Conservation (phyloP, 352 stramenopile genomes). For the Phytophthora podocarpi region DNA sequence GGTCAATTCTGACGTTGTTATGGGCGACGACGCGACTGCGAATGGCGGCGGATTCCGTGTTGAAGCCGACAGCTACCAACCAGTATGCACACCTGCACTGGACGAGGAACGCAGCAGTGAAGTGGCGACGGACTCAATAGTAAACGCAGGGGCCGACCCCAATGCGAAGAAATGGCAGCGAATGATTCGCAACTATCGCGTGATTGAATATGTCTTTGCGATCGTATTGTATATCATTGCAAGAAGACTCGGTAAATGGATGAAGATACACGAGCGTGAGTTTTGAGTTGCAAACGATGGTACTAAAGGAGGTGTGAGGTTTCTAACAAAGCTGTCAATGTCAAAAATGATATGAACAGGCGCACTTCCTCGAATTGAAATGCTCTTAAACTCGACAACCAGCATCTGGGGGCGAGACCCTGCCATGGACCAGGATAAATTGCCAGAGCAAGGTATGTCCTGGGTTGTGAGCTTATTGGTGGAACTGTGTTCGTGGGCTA, state of each 20-base stretch:
- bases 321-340: too few relatives aligned
- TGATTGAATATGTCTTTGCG: conserved; percentile 38
- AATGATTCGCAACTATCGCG: conserved; percentile 26
- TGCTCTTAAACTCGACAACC: conserved; percentile 48
- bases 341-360: too few relatives aligned
- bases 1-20: conserved; percentile 11
- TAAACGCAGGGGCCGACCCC: background rate
- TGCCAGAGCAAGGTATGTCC: conserved; percentile 53
- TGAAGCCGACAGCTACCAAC: conserved; percentile 16
- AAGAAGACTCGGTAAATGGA: conserved; percentile 25
- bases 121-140: background rate
- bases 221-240: conserved; percentile 35
- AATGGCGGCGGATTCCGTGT: conserved; percentile 1
- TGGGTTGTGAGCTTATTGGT: too few relatives aligned
- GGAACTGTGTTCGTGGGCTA: too few relatives aligned
- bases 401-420: conserved; percentile 55
- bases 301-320: too few relatives aligned
- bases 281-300: background rate
- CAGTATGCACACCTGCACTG: conserved; percentile 11
- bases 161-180: conserved; percentile 17
- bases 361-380: conserved; percentile 54
- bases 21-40: conserved; percentile 7
- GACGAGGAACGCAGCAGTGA: conserved; percentile 14
- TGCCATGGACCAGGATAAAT: conserved; percentile 53
- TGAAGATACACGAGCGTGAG: conserved; percentile 31